Conservation (phyloP, 1,284 basidiomycete species). For the Malassezia caprae region DNA sequence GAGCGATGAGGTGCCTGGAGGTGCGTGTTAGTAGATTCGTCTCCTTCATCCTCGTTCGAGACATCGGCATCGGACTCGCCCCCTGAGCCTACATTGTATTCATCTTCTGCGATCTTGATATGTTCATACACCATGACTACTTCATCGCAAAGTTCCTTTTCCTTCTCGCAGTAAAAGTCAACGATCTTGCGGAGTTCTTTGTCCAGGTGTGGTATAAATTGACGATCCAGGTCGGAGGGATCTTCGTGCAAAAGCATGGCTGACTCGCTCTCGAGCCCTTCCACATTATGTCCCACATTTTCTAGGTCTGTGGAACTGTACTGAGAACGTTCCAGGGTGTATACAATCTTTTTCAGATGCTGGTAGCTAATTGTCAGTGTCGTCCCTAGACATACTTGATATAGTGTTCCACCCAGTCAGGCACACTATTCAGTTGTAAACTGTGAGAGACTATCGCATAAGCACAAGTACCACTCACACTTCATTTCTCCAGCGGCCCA, state of each 20-base stretch:
- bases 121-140: conserved; percentile 28
- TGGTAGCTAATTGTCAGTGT: conserved; percentile 27
- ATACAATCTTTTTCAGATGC: conserved; percentile 47
- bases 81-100: conserved; percentile 47
- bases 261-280: conserved; percentile 36
- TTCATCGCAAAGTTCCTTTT: conserved; percentile 52
- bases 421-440: conserved; percentile 81
- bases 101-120: conserved; percentile 31
- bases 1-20: neutral
- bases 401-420: conserved; percentile 91
- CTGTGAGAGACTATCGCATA: conserved; percentile 53
- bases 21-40: conserved; percentile 18
- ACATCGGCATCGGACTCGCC: conserved; percentile 57
- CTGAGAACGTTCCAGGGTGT: conserved; percentile 32
- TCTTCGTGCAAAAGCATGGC: conserved; percentile 24
- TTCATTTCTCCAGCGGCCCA: conserved; percentile 8
- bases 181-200: conserved; percentile 73
- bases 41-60: conserved; percentile 56
- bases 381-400: conserved; percentile 50
- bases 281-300: conserved; percentile 10
- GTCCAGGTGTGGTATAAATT: conserved; percentile 57
- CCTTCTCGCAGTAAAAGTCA: conserved; percentile 60
- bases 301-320: conserved; percentile 16
- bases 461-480: conserved; percentile 4
- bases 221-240: conserved; percentile 31